Evolutionary conservation across 78 protist species (phyloP).

Genomic region (Protostelium mycophagum): DNA sequence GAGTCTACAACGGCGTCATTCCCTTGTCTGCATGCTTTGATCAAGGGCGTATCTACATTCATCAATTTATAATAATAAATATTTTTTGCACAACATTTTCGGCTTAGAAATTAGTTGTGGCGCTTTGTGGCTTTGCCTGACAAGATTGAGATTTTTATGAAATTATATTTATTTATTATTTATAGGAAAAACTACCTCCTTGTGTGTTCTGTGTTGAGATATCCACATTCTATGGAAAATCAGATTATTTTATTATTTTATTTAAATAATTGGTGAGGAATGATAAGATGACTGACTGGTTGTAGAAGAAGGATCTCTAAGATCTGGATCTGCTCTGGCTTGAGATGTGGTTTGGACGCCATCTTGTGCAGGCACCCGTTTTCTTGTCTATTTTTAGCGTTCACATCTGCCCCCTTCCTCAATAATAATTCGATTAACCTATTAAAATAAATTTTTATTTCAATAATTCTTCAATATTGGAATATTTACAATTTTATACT

Average conservation of each 20-base stretch:
- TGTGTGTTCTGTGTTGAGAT: background rate
- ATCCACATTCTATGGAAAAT: too few species aligned
- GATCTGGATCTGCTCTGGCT: background rate
- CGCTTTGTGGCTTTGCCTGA: too few species aligned
- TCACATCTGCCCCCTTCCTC: background rate
- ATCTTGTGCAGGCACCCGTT: background rate
- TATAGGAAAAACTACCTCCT: too few species aligned
- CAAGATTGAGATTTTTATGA: too few species aligned
- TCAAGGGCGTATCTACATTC: background rate
- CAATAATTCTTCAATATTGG: too few species aligned
- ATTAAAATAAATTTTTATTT: too few species aligned
- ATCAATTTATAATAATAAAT: too few species aligned
- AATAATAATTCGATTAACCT: background rate
- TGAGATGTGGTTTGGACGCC: background rate
- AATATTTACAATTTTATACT: too few species aligned
- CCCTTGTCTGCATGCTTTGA: background rate
- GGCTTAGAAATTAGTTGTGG: background rate
- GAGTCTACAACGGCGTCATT: background rate
- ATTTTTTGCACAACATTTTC: background rate
- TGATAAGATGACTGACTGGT: too few species aligned
- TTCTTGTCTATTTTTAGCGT: background rate
- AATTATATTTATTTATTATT: too few species aligned
- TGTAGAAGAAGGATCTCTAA: background rate
- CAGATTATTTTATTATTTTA: too few species aligned
- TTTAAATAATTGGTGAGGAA: too few species aligned